Evolutionary conservation across 306 rosid genomes (phyloP), one percentile per base, ranked within the genome.

Genomic region (Ormosia emarginata): DNA sequence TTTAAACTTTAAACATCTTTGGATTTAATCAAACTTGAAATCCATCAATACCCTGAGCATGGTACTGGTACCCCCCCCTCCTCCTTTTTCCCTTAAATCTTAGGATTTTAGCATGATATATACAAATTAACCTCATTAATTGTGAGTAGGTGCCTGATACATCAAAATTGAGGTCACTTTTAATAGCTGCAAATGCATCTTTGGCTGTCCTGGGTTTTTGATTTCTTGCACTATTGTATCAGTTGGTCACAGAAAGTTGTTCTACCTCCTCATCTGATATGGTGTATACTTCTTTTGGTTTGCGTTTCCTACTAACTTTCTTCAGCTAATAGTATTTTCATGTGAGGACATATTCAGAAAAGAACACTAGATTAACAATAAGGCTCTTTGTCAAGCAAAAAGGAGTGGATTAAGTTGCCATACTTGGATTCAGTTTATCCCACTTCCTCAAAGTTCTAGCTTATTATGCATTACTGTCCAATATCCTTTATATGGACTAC

Each of bases 331-430:
- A 13, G 40, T 4, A 58, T 32, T 66, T 66, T 84, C 49, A 37
- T 12, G 30, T 33, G 15, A n/a, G 41, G 3, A 56, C 77, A 79
- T 58, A 17, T 12, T 68, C 62, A 75, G 57, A 62, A 69, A 80
- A 75, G 6, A 80, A 33, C 30, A 75, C 43, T 50, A 73, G 15
- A 78, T 58, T 58, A 77, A 73, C 37, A 49, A 49, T 47, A 40
- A 67, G 67, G 12, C 78, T 41, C 63, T 64, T 81, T 71, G 77
- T 77, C 85, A 85, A 77, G 71, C 10, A 81, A 11, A 81, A 80
- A 62, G 71, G 12, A 41, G 62, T 0, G 1, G 57, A 52, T 67
- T 59, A 67, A 67, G 73, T 47, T 73, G 3, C 81, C 34, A 63
- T 29, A 52, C 49, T 77, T 62, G 17, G 82, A 66, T 47, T 78